Evolutionary conservation across 352 stramenopile genomes (phyloP).

Genomic region (Peronosclerospora sorghi): DNA sequence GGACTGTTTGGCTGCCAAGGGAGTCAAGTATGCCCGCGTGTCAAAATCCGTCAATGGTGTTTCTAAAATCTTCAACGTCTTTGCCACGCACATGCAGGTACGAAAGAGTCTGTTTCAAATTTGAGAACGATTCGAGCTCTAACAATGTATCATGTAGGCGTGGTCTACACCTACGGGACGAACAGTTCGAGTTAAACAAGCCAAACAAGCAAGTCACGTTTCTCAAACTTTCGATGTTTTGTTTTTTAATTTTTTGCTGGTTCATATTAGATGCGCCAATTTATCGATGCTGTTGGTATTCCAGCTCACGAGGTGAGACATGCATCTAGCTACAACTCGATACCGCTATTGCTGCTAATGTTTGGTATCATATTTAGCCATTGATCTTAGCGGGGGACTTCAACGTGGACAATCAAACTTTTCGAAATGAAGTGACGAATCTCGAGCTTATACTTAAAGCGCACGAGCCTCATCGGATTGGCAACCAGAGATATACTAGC

Average conservation of each 20-base stretch:
- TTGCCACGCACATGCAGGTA: slow-evolving; percentile 79
- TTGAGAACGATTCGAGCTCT: not conserved
- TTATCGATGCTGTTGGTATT: slow-evolving; percentile 52
- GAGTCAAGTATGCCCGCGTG: slow-evolving; percentile 73
- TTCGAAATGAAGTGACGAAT: slow-evolving; percentile 49
- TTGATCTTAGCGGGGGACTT: slow-evolving; percentile 77
- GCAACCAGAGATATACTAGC: slow-evolving; percentile 69
- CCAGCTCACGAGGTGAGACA: slow-evolving; percentile 46
- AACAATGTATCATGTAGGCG: slow-evolving; percentile 18
- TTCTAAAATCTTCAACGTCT: slow-evolving; percentile 78
- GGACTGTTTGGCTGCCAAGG: slow-evolving; percentile 74
- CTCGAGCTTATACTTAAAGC: slow-evolving; percentile 46
- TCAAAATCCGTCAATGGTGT: slow-evolving; percentile 39
- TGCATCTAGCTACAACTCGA: not conserved
- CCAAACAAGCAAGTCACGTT: slow-evolving; percentile 35
- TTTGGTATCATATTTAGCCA: slow-evolving; percentile 21
- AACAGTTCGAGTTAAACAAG: slow-evolving; percentile 53
- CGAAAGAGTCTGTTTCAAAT: not conserved
- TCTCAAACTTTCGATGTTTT: not conserved
- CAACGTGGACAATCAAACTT: slow-evolving; percentile 80
- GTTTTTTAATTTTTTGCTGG: not conserved
- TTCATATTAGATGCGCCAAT: slow-evolving; percentile 38
- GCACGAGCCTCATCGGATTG: slow-evolving; percentile 33
- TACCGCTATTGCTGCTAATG: not conserved
- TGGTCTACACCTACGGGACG: slow-evolving; percentile 59